A percentile compares a stretch with the other conserved stretches of the same genome.
These are phyloP conservation scores for Diaporthe sp. DNA, from an alignment of 2,329 filamentous ascomycete species.

Conservation along the genomic window DNA sequence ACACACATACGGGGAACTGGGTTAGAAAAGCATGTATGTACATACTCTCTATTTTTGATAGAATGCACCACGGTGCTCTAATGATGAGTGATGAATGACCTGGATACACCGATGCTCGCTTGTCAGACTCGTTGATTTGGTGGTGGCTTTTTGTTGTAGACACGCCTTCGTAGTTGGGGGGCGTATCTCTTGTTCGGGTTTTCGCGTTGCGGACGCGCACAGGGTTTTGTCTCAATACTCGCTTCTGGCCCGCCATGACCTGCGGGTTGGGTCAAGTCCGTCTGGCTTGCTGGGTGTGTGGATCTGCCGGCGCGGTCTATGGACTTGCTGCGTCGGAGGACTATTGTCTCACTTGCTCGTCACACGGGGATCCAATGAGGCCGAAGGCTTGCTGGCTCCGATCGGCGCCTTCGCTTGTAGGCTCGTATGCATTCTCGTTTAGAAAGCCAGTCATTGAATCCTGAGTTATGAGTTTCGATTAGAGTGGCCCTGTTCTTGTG, in stretches of 20 bases:
- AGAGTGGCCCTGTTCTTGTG: not conserved
- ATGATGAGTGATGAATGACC: constrained; percentile 33
- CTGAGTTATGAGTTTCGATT: not conserved
- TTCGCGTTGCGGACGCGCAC: not conserved
- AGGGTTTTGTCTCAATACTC: not conserved
- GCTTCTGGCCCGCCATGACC: not conserved
- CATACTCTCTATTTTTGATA: constrained; percentile 10
- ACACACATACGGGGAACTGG: not conserved
- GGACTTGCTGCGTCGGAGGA: not conserved
- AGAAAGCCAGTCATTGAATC: not conserved
- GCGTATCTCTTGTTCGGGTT: not conserved
- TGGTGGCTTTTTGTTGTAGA: not conserved
- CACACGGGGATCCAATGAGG: not conserved
- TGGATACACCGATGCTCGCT: not conserved
- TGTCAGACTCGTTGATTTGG: not conserved
- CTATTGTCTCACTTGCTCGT: not conserved
- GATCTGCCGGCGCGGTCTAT: not conserved
- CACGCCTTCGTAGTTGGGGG: not conserved
- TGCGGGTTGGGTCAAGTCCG: not conserved
- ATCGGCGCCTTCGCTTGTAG: too few species aligned
- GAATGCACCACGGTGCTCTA: constrained; percentile 29
- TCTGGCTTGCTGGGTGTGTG: not conserved
- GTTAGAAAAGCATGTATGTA: constrained; percentile 8
- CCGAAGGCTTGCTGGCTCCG: too few species aligned
- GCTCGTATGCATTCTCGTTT: not conserved